Conservation (phyloP, 2,329 filamentous ascomycete genomes). For the Cryphonectria parasitica region DNA sequence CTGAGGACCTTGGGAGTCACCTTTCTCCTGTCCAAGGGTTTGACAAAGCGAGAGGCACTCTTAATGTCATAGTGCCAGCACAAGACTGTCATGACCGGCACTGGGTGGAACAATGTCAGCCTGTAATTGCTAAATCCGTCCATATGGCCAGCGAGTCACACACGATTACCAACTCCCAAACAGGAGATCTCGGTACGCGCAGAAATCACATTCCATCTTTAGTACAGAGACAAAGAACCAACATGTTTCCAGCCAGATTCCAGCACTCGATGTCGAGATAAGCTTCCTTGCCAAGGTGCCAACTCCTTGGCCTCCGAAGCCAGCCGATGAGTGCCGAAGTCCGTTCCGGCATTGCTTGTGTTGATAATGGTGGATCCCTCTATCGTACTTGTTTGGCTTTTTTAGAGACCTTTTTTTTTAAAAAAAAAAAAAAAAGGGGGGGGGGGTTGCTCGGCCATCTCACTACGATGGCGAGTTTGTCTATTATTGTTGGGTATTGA, state of each 20-base stretch:
- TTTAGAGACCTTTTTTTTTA: background rate
- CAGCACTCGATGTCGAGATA: background rate
- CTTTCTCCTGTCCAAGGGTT: too few relatives aligned
- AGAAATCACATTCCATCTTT: background rate
- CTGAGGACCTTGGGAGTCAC: too few relatives aligned
- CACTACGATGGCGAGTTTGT: too few relatives aligned
- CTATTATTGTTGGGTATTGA: background rate
- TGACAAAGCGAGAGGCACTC: too few relatives aligned
- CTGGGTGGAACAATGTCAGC: background rate
- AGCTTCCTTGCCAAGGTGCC: constrained; percentile 8
- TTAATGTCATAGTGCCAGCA: too few relatives aligned
- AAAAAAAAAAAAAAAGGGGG: too few relatives aligned
- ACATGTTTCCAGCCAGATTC: background rate
- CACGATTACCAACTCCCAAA: background rate
- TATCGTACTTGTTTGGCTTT: too few relatives aligned
- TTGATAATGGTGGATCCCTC: background rate
- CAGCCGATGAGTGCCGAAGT: background rate
- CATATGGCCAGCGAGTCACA: background rate
- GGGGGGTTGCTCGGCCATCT: background rate
- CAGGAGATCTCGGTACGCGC: background rate
- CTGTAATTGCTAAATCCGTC: background rate
- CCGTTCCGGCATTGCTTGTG: background rate
- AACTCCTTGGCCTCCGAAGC: background rate
- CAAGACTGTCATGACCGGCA: too few relatives aligned
- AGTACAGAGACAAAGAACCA: background rate